Conservation (phyloP, 306 rosid genomes). For the Fragaria vesca region DNA sequence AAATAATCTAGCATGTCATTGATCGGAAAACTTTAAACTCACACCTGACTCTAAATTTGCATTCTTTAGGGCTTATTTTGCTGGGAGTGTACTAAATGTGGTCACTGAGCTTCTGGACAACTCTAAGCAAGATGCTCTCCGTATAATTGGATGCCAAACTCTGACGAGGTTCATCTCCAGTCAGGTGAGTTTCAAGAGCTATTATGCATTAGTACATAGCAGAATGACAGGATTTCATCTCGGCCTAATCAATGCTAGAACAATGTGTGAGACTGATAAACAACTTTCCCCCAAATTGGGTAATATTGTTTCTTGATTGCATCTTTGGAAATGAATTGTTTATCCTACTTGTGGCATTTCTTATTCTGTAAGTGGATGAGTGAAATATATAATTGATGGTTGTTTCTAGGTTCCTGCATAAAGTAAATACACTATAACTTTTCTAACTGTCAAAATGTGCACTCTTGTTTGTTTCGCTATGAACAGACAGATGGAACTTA, state of each 20-base stretch:
- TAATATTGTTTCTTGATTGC: not conserved
- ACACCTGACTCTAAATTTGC: not conserved
- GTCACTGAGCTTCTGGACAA: constrained; percentile 66
- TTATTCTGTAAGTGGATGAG: constrained; percentile 4
- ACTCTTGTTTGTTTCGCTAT: constrained; percentile 22
- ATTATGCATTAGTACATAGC: not conserved
- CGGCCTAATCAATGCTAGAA: not conserved
- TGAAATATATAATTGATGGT: not conserved
- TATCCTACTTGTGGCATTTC: not conserved
- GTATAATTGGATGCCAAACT: constrained; percentile 80
- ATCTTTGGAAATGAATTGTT: not conserved
- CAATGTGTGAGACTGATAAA: not conserved
- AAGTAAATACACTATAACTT: not conserved
- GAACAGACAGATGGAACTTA: constrained; percentile 83
- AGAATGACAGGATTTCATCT: not conserved
- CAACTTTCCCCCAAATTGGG: not conserved
- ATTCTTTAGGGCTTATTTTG: constrained; percentile 74
- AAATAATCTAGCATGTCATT: not conserved
- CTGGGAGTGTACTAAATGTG: constrained; percentile 75
- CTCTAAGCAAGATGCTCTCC: constrained; percentile 71
- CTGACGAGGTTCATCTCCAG: constrained; percentile 71
- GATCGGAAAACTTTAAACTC: not conserved
- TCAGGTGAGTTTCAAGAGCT: constrained; percentile 53
- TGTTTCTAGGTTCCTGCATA: not conserved
- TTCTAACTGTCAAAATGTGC: not conserved